phyloP scores from a whole-genome alignment of 2,329 filamentous ascomycete genomes.

The Pseudogymnoascus destructans region DNA sequence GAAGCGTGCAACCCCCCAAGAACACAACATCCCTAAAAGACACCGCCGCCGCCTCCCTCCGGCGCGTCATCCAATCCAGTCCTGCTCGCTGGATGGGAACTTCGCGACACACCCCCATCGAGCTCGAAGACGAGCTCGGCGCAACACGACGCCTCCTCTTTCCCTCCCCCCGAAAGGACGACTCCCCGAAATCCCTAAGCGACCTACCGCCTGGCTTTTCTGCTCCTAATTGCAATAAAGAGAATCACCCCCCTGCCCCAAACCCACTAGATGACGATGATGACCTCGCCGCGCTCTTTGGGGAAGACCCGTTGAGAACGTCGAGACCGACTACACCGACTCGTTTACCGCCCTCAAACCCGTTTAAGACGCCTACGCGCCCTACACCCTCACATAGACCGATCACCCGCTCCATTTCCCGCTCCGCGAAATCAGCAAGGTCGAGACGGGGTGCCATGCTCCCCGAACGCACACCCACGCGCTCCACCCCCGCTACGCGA shows the following conservation, averaged over 20 bases:
- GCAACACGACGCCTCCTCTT: slow-evolving; percentile 60
- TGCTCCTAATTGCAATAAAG: slow-evolving; percentile 23
- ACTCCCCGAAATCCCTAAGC: slow-evolving; percentile 46
- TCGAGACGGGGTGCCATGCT: slow-evolving; percentile 13
- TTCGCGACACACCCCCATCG: slow-evolving; percentile 40
- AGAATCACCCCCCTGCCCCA: slow-evolving; percentile 21
- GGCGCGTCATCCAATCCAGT: slow-evolving; percentile 26
- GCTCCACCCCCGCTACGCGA: slow-evolving; percentile 18
- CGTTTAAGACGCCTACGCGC: slow-evolving; percentile 26
- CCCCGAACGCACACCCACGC: slow-evolving; percentile 20
- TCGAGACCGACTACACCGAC: slow-evolving; percentile 21
- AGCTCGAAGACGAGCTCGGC: slow-evolving; percentile 37
- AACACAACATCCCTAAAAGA: slow-evolving; percentile 23
- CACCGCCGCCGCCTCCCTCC: slow-evolving; percentile 22
- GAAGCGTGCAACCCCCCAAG: slow-evolving; percentile 20
- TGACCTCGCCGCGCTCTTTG: slow-evolving; percentile 24
- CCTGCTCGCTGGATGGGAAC: slow-evolving; percentile 35
- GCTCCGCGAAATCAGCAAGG: slow-evolving; percentile 22
- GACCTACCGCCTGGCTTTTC: slow-evolving; percentile 39
- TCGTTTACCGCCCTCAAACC: slow-evolving; percentile 18
- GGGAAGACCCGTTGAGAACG: slow-evolving; percentile 22
- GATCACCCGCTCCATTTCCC: slow-evolving; percentile 24
- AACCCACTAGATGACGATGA: slow-evolving; percentile 13
- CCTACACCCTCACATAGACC: slow-evolving; percentile 24
- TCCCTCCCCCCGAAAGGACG: slow-evolving; percentile 58